Conservation (phyloP, 2,329 filamentous ascomycete genomes). For the Scortechinia acanthostroma region DNA sequence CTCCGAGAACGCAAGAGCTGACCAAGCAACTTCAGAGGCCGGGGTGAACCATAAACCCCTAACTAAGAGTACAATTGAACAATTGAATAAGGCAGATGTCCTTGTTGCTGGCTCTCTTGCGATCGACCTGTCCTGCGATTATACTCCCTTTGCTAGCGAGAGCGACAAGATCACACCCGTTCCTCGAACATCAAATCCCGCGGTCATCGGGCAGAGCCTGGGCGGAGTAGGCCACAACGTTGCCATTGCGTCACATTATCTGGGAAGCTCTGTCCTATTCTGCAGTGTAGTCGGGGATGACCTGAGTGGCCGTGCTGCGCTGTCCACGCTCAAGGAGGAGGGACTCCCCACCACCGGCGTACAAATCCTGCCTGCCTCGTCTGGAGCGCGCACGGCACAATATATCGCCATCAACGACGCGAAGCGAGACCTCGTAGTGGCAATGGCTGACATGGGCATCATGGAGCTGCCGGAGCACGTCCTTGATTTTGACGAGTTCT, state of each 20-base stretch:
- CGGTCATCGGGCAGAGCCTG: neutral
- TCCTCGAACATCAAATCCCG: conserved; percentile 1
- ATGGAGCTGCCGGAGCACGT: neutral
- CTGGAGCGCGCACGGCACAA: neutral
- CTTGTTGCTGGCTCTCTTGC: conserved; percentile 1
- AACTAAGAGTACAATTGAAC: neutral
- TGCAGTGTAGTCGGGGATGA: neutral
- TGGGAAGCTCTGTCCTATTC: neutral
- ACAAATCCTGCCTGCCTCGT: neutral
- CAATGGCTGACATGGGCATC: conserved; percentile 1
- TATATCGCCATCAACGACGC: conserved; percentile 1
- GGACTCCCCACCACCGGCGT: neutral
- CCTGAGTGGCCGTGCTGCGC: neutral
- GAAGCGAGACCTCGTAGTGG: neutral
- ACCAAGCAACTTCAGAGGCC: conserved; percentile 1
- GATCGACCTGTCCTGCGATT: neutral
- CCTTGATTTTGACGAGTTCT: conserved; percentile 1
- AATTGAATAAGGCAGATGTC: neutral
- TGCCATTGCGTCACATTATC: neutral
- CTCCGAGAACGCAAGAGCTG: conserved; percentile 9
- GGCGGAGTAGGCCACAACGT: conserved; percentile 2
- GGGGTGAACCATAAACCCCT: neutral
- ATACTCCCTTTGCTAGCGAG: conserved; percentile 29
- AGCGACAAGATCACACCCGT: conserved; percentile 18
- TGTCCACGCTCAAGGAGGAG: neutral